Evolutionary conservation across 108 stramenopile species (phyloP).

Genomic region (Skeletonema costatum): DNA sequence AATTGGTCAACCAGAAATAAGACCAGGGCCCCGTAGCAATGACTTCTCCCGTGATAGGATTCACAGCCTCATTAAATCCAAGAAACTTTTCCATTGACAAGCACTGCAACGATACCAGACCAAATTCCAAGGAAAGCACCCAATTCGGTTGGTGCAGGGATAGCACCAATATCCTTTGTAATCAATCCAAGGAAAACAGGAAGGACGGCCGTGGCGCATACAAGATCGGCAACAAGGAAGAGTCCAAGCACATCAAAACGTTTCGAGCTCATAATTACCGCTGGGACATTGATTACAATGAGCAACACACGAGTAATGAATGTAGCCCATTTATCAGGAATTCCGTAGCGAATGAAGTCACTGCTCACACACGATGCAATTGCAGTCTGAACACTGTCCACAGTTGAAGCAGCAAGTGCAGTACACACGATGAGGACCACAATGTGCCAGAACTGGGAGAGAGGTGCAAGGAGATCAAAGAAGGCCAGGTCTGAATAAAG

Average conservation of each 20-base stretch:
- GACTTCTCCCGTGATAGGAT: slow-evolving; percentile 44
- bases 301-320: slow-evolving; percentile 52
- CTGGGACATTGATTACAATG: slow-evolving; percentile 64
- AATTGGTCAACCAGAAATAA: slow-evolving; percentile 82
- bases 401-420: slow-evolving; percentile 62
- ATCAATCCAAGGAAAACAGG: slow-evolving; percentile 77
- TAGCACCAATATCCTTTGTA: slow-evolving; percentile 52
- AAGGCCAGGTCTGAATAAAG: slow-evolving; percentile 57
- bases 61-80: slow-evolving; percentile 58
- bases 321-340: slow-evolving; percentile 36
- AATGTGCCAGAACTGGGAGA: slow-evolving; percentile 68
- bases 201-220: slow-evolving; percentile 73
- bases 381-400: slow-evolving; percentile 80
- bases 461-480: slow-evolving; percentile 68
- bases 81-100: slow-evolving; percentile 63
- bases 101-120: slow-evolving; percentile 65
- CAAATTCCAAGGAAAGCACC: slow-evolving; percentile 72
- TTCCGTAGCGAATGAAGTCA: slow-evolving; percentile 59
- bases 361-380: slow-evolving; percentile 58
- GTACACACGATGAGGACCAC: slow-evolving; percentile 70
- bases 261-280: slow-evolving; percentile 57
- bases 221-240: slow-evolving; percentile 83
- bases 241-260: slow-evolving; percentile 69
- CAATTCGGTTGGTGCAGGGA: slow-evolving; percentile 74
- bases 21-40: slow-evolving; percentile 54